Base-by-base conservation (phyloP, 768 basidiomycete species). In the Macrolepiota dolichaula region DNA sequence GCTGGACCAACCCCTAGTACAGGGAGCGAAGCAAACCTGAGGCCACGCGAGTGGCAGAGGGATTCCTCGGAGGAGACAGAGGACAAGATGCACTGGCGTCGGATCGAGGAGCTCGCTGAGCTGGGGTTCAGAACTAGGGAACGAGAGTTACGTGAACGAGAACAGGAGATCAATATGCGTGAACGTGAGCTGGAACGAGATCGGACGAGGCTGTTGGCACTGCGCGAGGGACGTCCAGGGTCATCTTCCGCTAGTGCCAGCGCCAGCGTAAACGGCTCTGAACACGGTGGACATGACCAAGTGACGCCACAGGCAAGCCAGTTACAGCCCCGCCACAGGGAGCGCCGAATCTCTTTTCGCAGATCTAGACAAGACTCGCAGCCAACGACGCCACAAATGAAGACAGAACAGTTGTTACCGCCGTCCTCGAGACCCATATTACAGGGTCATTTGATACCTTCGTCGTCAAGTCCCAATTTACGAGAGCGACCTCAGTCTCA, bases 101-200 rank as follows among this genome's bases (percentile, higher is more conserved):
- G 79, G 11, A 65, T 82, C 17, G 79, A 83, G 42, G 85, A 87
- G 38, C 69, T 79, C 12, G 74, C 82, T 37, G 80, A 83, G 42
- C 68, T 81, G 0, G 85, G 86, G 29, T 71, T 82, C 24, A 77
- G 79, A 56, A 81, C 85, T 61, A 85, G 81, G 62, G 86, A 88
- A 61, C 75, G 77, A 49, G 77, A 79, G 38, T 72, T 88, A 15
- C 74, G 73, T 22, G 76, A 83, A 55, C 76, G 81, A 36, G 85
- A 88, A 66, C 78, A 75, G 11, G 85, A 86, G 25, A 74, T 88
- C 51, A 74, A 82, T 56, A 71, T 80, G 64, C 79, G 80, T 9
- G 71, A 81, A 9, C 79, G 79, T 24, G 85, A 88, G 64, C 68
- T 89, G 22, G 86, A 89, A 58, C 74, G 74, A 53, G 85, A 89